Percentiles rank a stretch among this genome's conserved stretches.
phyloP scores from a whole-genome alignment of 1,284 basidiomycete species.

The Cerioporus squamosus region DNA sequence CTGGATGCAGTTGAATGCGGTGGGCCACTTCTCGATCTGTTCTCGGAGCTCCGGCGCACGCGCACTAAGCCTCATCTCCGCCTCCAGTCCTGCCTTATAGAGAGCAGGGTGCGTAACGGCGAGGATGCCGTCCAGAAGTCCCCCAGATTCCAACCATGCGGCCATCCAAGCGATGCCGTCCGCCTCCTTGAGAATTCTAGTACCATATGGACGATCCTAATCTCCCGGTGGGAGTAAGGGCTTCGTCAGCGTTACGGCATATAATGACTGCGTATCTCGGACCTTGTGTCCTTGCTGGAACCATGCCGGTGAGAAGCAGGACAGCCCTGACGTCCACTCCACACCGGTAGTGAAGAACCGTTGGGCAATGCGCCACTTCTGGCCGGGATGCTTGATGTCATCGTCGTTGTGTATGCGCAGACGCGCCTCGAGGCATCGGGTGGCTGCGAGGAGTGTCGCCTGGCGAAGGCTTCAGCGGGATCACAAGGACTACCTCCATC shows the following conservation, averaged over 20 bases:
- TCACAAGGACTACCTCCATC: too few species aligned
- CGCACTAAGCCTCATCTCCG: neutral
- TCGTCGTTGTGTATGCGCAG: too few species aligned
- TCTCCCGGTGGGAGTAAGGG: neutral
- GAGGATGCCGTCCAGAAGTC: neutral
- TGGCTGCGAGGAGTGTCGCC: too few species aligned
- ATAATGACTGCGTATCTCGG: neutral
- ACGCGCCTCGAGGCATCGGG: too few species aligned
- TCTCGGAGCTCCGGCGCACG: neutral
- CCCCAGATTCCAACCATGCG: neutral
- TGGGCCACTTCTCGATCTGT: neutral
- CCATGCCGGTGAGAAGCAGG: neutral
- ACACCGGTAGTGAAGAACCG: too few species aligned
- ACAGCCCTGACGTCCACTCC: too few species aligned
- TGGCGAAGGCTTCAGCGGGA: too few species aligned
- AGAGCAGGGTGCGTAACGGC: neutral
- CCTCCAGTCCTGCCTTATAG: neutral
- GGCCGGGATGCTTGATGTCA: too few species aligned
- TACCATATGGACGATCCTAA: neutral
- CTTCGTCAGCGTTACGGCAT: neutral
- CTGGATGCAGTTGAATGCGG: neutral
- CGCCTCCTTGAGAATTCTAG: neutral
- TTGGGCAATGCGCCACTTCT: too few species aligned
- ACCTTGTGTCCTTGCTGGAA: neutral
- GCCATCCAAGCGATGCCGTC: neutral